Percentiles rank a stretch among this genome's conserved stretches.
Conservation (phyloP, 2,329 filamentous ascomycete species). For the Ophiosphaerella korrae region DNA sequence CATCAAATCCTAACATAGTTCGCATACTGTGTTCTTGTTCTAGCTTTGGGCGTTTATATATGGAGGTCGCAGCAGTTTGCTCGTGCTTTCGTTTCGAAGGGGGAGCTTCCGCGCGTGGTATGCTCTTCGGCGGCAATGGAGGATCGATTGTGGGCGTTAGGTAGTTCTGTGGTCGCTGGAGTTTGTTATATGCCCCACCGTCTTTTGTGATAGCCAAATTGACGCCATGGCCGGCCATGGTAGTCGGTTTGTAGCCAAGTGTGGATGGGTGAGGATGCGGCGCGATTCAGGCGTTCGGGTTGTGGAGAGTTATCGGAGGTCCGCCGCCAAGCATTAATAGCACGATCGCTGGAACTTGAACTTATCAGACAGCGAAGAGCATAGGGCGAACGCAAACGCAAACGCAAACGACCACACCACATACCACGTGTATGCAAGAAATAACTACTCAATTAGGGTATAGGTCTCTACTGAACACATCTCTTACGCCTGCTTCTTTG, state of each 20-base stretch:
- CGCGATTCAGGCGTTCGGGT: too few species aligned
- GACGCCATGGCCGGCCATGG: conserved; percentile 30
- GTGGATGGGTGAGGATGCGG: too few species aligned
- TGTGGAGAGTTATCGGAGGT: too few species aligned
- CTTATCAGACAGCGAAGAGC: too few species aligned
- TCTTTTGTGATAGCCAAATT: conserved; percentile 41
- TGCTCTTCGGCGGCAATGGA: conserved; percentile 8
- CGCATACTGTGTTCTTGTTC: conserved; percentile 32
- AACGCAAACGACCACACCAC: too few species aligned
- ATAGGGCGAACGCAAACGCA: too few species aligned
- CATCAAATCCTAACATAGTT: conserved; percentile 33
- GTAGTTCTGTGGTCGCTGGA: conserved; percentile 40
- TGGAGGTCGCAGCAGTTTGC: conserved; percentile 9
- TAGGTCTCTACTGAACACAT: too few species aligned
- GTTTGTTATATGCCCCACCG: conserved; percentile 45
- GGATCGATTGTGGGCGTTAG: conserved; percentile 15
- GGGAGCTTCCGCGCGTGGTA: conserved; percentile 2
- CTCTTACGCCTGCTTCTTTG: too few species aligned
- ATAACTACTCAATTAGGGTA: too few species aligned
- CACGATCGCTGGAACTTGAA: too few species aligned
- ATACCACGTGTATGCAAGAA: too few species aligned
- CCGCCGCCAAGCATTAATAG: too few species aligned
- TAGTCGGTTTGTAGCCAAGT: background rate
- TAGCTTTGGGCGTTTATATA: conserved; percentile 21
- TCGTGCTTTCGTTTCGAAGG: conserved; percentile 30